Evolutionary conservation across 345 rosid species (phyloP).

Genomic region (Arabis hirsuta): DNA sequence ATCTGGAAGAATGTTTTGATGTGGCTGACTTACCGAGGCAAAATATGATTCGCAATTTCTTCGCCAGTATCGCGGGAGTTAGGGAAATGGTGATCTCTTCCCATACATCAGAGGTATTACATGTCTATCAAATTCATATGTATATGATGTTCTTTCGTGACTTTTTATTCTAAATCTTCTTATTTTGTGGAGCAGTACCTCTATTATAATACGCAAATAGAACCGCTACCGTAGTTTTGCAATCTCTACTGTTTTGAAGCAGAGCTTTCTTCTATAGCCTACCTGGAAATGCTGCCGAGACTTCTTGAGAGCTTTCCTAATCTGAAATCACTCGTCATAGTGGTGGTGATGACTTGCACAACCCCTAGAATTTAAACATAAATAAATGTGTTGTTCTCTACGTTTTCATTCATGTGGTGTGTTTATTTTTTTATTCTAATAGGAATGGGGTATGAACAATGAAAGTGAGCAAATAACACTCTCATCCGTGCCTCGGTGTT

Average conservation of each 20-base stretch:
- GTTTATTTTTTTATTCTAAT: not conserved
- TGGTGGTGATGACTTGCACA: not conserved
- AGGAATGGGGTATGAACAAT: no score
- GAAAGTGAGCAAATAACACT: no score
- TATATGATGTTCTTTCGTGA: not conserved
- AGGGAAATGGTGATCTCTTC: no score
- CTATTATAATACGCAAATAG: no score
- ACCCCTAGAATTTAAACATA: not conserved
- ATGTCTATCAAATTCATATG: no score
- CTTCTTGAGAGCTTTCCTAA: slow-evolving; percentile 5
- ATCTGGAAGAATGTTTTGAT: no score
- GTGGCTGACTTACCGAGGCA: no score
- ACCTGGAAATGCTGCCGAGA: not conserved
- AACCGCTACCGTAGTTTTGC: not conserved
- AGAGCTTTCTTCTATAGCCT: not conserved
- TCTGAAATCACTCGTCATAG: not conserved
- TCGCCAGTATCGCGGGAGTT: no score
- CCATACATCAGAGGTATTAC: no score
- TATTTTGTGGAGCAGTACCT: not conserved
- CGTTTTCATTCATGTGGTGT: not conserved
- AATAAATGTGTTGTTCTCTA: not conserved
- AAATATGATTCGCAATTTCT: no score
- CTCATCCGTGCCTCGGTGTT: no score
- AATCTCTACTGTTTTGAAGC: not conserved
- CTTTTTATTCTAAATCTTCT: not conserved